phyloP scores from a whole-genome alignment of 306 rosid species.

The Echinosophora koreensis region DNA sequence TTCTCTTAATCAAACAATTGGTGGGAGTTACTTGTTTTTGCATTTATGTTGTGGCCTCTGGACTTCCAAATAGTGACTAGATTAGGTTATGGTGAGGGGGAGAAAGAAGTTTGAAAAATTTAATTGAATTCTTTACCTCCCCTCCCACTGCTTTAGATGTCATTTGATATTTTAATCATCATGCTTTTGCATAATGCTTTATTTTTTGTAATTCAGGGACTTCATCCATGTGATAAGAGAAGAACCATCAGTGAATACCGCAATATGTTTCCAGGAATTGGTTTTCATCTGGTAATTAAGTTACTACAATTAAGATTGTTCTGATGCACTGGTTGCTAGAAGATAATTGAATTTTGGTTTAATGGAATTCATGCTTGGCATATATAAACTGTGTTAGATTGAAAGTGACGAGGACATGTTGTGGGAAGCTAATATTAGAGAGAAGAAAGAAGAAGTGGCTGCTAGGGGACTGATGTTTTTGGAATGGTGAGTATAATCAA shows the following conservation, averaged over 20 bases:
- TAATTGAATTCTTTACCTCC: conserved; percentile 7
- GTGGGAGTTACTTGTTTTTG: conserved; percentile 19
- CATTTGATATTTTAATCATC: neutral
- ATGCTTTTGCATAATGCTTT: conserved; percentile 26
- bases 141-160: conserved; percentile 9
- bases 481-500: conserved; percentile 63
- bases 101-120: conserved; percentile 13
- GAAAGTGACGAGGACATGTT: conserved; percentile 72
- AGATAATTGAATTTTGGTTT: conserved; percentile 30
- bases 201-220: conserved; percentile 61
- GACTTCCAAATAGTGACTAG: neutral
- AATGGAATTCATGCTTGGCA: conserved; percentile 32
- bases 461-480: conserved; percentile 79
- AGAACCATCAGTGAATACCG: conserved; percentile 73
- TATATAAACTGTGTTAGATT: conserved; percentile 53
- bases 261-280: conserved; percentile 82
- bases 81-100: conserved; percentile 14
- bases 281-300: conserved; percentile 70
- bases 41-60: conserved; percentile 2
- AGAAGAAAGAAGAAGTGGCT: conserved; percentile 68
- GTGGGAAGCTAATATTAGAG: conserved; percentile 76
- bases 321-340: conserved; percentile 30
- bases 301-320: conserved; percentile 16
- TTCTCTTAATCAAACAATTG: conserved; percentile 28
- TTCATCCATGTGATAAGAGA: conserved; percentile 89